These are phyloP conservation scores for Mucor racemosus DNA, from an alignment of 371 early-diverging fungal genomes.

Conservation along the genomic window DNA sequence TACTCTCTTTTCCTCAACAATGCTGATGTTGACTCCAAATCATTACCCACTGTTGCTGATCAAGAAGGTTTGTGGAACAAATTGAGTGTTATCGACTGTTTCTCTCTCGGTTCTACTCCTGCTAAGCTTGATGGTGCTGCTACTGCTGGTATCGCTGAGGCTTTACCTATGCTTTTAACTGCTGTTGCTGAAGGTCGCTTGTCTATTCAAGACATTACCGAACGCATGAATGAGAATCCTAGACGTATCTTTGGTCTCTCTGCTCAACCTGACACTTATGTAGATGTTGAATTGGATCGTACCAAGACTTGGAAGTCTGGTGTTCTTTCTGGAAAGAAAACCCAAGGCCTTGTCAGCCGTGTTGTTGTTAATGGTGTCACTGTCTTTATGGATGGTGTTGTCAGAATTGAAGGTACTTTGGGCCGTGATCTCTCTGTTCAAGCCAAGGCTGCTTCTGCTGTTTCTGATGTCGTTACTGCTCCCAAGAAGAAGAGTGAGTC, in stretches of 20 bases:
- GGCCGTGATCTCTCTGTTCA: slow-evolving; percentile 63
- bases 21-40: slow-evolving; percentile 24
- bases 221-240: slow-evolving; percentile 83
- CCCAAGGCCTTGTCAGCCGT: slow-evolving; percentile 76
- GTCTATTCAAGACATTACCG: slow-evolving; percentile 77
- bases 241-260: slow-evolving; percentile 87
- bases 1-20: slow-evolving; percentile 73
- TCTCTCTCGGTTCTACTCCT: slow-evolving; percentile 82
- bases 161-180: slow-evolving; percentile 81
- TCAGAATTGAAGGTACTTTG: slow-evolving; percentile 42
- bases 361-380: slow-evolving; percentile 86
- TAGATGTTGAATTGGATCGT: slow-evolving; percentile 85
- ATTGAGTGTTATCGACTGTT: slow-evolving; percentile 85
- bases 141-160: slow-evolving; percentile 70
- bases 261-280: slow-evolving; percentile 84
- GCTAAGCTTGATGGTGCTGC: slow-evolving; percentile 57
- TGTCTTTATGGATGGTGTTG: slow-evolving; percentile 82
- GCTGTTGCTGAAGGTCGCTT: slow-evolving; percentile 84
- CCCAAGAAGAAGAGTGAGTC: slow-evolving; percentile 81
- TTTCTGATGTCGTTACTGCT: slow-evolving; percentile 66
- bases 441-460: slow-evolving; percentile 37
- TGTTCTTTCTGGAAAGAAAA: slow-evolving; percentile 52
- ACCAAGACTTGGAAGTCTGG: slow-evolving; percentile 42
- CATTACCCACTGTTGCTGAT: slow-evolving; percentile 58
- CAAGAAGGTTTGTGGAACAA: slow-evolving; percentile 82